phyloP scores from a whole-genome alignment of 768 basidiomycete species.

The Mycena epipterygia region DNA sequence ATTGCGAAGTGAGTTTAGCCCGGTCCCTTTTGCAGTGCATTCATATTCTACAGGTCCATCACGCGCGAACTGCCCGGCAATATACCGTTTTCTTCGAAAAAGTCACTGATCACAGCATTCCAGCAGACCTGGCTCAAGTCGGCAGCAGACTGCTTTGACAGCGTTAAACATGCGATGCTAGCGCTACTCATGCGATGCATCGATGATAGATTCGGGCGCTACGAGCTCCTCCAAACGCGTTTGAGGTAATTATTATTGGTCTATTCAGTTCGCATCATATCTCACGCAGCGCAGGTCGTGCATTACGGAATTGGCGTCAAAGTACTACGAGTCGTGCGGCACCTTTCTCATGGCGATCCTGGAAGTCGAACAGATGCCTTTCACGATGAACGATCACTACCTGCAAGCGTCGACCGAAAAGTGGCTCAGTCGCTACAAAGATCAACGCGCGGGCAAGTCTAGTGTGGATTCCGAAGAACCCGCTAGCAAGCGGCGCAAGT shows the following conservation, averaged over 20 bases:
- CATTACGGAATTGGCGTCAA: constrained; percentile 29
- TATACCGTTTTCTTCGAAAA: constrained; percentile 54
- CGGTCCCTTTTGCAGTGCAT: not conserved
- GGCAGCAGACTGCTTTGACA: constrained; percentile 40
- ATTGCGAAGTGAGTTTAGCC: constrained; percentile 44
- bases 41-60: constrained; percentile 45
- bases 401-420: constrained; percentile 46
- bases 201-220: constrained; percentile 55
- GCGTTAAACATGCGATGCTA: constrained; percentile 45
- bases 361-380: constrained; percentile 50
- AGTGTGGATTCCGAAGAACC: constrained; percentile 1
- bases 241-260: constrained; percentile 48
- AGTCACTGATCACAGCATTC: constrained; percentile 47
- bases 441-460: constrained; percentile 41
- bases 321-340: constrained; percentile 31
- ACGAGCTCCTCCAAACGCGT: constrained; percentile 48
- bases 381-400: constrained; percentile 55
- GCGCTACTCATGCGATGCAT: constrained; percentile 47
- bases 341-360: constrained; percentile 46
- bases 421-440: constrained; percentile 50
- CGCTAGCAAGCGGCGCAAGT: constrained; percentile 25
- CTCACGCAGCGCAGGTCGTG: constrained; percentile 17
- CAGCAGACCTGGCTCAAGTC: constrained; percentile 48
- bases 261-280: not conserved
- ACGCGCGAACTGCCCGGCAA: constrained; percentile 55